These are phyloP conservation scores for Pyrrhoderma lamaoense DNA, from an alignment of 1,284 basidiomycete species.

Conservation along the genomic window DNA sequence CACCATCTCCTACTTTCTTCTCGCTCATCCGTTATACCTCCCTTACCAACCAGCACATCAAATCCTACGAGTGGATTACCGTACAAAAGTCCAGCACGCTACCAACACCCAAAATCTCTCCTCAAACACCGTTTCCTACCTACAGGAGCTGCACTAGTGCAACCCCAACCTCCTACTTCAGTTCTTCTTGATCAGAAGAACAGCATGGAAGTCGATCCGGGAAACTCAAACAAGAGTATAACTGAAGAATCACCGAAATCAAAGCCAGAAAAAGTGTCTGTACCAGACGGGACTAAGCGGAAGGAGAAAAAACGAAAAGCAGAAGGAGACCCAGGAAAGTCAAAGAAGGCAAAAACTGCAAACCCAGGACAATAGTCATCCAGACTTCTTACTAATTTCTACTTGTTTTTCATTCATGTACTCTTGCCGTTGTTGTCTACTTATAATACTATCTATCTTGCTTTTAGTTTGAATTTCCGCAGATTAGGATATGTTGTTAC, in stretches of 20 bases:
- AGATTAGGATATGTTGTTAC: no score
- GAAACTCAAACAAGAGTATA: no score
- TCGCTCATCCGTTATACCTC: conserved; percentile 33
- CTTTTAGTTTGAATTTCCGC: no score
- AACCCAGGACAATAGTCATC: no score
- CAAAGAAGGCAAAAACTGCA: conserved; percentile 37
- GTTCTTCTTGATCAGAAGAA: neutral
- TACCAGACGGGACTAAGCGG: conserved; percentile 39
- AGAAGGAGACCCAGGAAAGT: conserved; percentile 30
- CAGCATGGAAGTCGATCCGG: neutral
- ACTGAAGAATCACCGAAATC: no score
- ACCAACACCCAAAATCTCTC: conserved; percentile 48
- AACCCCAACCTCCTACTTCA: neutral
- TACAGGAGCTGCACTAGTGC: conserved; percentile 38
- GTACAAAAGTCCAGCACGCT: conserved; percentile 47
- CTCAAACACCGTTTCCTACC: conserved; percentile 61
- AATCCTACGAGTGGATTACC: neutral
- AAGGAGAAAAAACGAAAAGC: conserved; percentile 22
- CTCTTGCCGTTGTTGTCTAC: no score
- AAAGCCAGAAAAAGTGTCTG: conserved; percentile 27
- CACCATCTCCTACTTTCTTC: conserved; percentile 52
- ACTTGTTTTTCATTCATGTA: no score
- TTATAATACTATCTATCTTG: no score
- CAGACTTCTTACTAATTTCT: no score
- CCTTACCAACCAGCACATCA: conserved; percentile 20